Evolutionary conservation across 1,284 basidiomycete species (phyloP).

Genomic region (Heliocybe sulcata): DNA sequence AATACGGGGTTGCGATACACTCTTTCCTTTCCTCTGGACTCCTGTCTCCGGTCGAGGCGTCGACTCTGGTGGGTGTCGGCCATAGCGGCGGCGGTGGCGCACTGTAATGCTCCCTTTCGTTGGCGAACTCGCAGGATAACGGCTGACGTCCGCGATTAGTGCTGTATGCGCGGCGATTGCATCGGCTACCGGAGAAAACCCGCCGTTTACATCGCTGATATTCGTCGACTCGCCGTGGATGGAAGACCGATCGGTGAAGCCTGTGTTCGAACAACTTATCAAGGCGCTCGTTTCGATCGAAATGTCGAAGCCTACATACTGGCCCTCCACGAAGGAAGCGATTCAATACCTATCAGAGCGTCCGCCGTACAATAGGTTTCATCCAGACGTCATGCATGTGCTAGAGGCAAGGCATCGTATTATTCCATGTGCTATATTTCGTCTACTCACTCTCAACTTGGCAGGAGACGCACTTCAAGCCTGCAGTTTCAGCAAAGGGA

Average conservation of each 20-base stretch:
- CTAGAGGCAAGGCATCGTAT: conserved; percentile 5
- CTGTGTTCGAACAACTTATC: conserved; percentile 6
- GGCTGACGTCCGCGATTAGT: not conserved
- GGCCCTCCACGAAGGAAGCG: conserved; percentile 11
- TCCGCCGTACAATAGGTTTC: conserved; percentile 11
- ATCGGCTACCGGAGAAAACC: conserved; percentile 6
- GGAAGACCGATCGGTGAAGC: conserved; percentile 7
- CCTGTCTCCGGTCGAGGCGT: conserved; percentile 8
- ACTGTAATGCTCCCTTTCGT: conserved; percentile 6
- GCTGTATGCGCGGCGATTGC: conserved; percentile 4
- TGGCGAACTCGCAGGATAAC: too few relatives aligned
- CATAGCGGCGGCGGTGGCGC: conserved; percentile 13
- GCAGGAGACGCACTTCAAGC: conserved; percentile 6
- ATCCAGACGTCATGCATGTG: conserved; percentile 11
- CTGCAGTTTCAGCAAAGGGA: not conserved
- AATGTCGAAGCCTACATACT: conserved; percentile 4
- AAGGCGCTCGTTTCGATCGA: not conserved
- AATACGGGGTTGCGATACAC: conserved; percentile 12
- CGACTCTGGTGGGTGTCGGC: conserved; percentile 11
- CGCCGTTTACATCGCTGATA: conserved; percentile 1
- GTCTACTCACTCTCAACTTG: conserved; percentile 8
- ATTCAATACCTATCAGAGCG: conserved; percentile 11
- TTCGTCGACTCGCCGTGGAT: conserved; percentile 11
- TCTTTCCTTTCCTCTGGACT: conserved; percentile 11
- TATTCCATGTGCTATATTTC: not conserved